Base-by-base conservation (phyloP, 1,139 yeast species). In the Saccharomyces pastorianus region DNA sequence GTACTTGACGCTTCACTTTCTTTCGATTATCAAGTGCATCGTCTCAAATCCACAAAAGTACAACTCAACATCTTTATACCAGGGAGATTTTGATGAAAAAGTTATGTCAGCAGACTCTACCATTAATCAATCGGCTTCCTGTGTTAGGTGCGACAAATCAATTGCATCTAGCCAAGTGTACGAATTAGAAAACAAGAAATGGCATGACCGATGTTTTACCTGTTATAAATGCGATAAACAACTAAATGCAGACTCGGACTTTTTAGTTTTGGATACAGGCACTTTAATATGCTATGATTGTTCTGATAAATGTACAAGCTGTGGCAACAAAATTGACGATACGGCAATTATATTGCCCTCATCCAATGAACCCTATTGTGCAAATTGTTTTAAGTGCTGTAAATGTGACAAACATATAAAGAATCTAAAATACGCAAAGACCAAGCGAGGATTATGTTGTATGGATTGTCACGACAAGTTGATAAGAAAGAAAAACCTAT, bases 351-450 rank as follows among this genome's bases (percentile, higher is more conserved):
- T 73, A 13, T 52, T 67, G 25, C 77, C 90, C 50, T 89, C 97
- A 1, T 96, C 96, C 28, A 95, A 86, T 63, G 95, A 88, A 67
- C 96, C 98, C 4, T 93, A 89, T 68, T 93, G 99, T 70, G 82
- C 96, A 8, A 77, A 79, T 52, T 93, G 99, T 71, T 93, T 93
- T 73, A 83, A 84, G 63, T 93, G 99, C 70, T 81, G 95, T 51
- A 84, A 88, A 59, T 93, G 99, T 73, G 84, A 85, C 67, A 82
- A 81, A 60, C 85, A 85, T 60, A 93, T 93, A 58, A 96, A 88
- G 64, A 96, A 93, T 70, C 75, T 91, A 62, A 78, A 91, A 60
- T 93, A 93, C 66, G 98, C 98, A 26, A 78, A 96, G 66, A 93
- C 98, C 0, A 85, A 93, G 47, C 91, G 88, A 66, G 99, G 98